A percentile compares a stretch with the other conserved stretches of the same genome.
Evolutionary conservation across 2,329 filamentous ascomycete species (phyloP).

Genomic region (Paraconiothyrium sp.): DNA sequence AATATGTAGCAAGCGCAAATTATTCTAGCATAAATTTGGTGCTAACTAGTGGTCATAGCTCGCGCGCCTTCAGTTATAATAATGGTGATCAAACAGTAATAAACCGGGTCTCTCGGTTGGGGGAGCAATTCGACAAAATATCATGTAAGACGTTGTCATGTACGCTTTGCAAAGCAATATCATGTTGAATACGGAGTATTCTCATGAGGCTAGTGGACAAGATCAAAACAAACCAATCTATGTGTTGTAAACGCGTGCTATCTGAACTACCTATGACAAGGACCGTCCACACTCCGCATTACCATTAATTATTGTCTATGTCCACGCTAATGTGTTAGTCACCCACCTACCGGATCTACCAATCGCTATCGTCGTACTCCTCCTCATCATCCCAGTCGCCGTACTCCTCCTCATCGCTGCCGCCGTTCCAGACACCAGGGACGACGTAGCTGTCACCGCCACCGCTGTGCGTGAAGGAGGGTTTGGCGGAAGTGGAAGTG

Average conservation of each 20-base stretch:
- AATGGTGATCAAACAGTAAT: too few species aligned
- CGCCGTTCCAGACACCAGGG: background rate
- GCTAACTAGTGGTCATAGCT: too few species aligned
- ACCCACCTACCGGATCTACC: background rate
- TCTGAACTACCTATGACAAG: background rate
- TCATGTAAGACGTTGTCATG: too few species aligned
- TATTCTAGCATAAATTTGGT: too few species aligned
- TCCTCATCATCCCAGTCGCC: background rate
- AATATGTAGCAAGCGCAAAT: too few species aligned
- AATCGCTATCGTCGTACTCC: background rate
- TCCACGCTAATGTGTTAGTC: background rate
- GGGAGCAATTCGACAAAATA: too few species aligned
- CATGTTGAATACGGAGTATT: too few species aligned
- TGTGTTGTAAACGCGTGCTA: background rate
- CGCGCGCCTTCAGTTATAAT: too few species aligned
- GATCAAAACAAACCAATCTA: background rate
- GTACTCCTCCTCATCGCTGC: background rate
- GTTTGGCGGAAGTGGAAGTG: background rate
- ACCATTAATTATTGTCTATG: background rate
- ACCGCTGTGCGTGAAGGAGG: background rate
- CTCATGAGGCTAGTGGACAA: background rate
- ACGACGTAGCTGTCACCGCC: background rate
- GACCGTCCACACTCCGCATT: background rate
- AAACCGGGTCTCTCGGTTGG: too few species aligned
- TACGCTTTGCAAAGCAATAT: too few species aligned